phyloP scores from a whole-genome alignment of 257 asterid species.

The Forsythia viridissima region DNA sequence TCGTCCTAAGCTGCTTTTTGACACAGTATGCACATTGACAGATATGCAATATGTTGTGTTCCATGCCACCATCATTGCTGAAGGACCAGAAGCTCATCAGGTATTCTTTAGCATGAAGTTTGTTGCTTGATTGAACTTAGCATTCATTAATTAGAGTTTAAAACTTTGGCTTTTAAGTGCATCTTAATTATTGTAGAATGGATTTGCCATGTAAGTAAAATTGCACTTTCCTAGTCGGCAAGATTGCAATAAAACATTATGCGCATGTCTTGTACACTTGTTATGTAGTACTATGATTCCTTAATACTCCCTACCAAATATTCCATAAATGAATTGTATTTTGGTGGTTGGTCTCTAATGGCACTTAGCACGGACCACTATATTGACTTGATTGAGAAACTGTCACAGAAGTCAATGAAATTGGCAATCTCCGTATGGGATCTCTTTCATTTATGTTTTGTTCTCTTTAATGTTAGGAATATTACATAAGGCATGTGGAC shows the following conservation, averaged over 20 bases:
- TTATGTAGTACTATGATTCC: no score
- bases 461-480: slow-evolving; percentile 36
- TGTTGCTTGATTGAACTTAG: not conserved
- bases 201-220: no score
- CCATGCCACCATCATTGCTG: slow-evolving; percentile 52
- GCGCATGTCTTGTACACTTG: not conserved
- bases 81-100: slow-evolving; percentile 57
- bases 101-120: slow-evolving; percentile 20
- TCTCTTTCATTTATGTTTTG: not conserved
- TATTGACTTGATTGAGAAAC: not conserved
- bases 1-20: slow-evolving; percentile 61
- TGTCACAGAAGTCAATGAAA: no score
- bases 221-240: not conserved
- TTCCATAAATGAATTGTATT: not conserved
- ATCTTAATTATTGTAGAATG: not conserved
- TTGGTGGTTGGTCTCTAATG: not conserved
- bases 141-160: not conserved
- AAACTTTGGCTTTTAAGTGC: not conserved
- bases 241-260: not conserved
- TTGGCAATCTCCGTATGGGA: not conserved
- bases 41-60: slow-evolving; percentile 61
- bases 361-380: not conserved
- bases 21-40: slow-evolving; percentile 54
- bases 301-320: not conserved
- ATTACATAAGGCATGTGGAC: slow-evolving; percentile 54